phyloP scores from a whole-genome alignment of 2,329 filamentous ascomycete genomes.

The Parastagonospora avenae region DNA sequence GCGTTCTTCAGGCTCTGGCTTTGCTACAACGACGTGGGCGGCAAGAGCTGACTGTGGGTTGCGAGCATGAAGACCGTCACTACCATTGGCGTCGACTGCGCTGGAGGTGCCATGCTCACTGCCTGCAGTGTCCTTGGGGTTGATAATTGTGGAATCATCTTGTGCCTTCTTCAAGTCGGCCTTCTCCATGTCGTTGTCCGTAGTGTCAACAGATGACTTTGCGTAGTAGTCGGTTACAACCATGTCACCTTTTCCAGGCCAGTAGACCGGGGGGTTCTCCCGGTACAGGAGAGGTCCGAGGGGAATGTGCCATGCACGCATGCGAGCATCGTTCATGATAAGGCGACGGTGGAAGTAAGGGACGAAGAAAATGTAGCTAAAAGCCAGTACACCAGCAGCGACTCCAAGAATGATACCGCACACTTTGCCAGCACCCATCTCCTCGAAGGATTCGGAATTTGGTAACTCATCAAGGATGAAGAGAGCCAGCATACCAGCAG shows the following conservation, averaged over 20 bases:
- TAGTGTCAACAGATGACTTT: slow-evolving; percentile 3
- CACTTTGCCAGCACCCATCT: slow-evolving; percentile 12
- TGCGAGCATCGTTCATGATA: slow-evolving; percentile 14
- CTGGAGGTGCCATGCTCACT: slow-evolving; percentile 2
- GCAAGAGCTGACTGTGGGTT: neutral
- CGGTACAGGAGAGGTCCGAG: slow-evolving; percentile 46
- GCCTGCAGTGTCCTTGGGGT: neutral
- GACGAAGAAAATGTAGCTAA: slow-evolving; percentile 15
- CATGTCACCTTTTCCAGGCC: slow-evolving; percentile 27
- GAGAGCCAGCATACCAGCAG: slow-evolving; percentile 56
- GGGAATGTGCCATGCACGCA: slow-evolving; percentile 17
- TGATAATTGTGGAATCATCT: neutral
- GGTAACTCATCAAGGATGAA: slow-evolving; percentile 61
- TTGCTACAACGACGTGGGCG: slow-evolving; percentile 1
- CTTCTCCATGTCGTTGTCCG: slow-evolving; percentile 5
- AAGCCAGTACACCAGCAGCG: slow-evolving; percentile 4
- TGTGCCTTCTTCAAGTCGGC: neutral
- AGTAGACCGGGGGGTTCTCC: slow-evolving; percentile 46
- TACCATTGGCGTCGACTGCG: neutral
- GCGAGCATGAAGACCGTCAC: slow-evolving; percentile 3
- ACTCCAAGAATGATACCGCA: slow-evolving; percentile 15
- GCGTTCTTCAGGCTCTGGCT: slow-evolving; percentile 23
- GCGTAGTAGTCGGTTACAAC: slow-evolving; percentile 45
- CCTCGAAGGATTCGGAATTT: slow-evolving; percentile 11
- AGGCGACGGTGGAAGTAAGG: slow-evolving; percentile 18